These are phyloP conservation scores for Lachancea sp. DNA, from an alignment of 805 yeast genomes.

Conservation along the genomic window DNA sequence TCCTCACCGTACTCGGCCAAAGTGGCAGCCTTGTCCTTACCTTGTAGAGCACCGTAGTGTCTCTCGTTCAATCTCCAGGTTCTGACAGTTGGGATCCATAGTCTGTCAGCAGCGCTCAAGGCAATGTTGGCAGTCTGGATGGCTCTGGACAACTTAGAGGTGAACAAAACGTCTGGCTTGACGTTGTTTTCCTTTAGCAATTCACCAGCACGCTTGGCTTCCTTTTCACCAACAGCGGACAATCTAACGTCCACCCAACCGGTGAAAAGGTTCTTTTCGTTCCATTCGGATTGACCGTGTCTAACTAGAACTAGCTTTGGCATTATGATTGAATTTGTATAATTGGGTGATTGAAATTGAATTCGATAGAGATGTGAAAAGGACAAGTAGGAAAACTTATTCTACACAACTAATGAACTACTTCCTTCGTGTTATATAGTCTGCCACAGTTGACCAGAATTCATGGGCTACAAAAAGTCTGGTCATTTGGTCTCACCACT, in stretches of 20 bases:
- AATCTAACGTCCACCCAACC: conserved; percentile 97
- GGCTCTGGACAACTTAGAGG: conserved; percentile 89
- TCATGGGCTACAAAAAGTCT: neutral
- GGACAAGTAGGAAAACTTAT: neutral
- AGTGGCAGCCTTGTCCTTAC: conserved; percentile 95
- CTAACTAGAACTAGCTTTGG: conserved; percentile 83
- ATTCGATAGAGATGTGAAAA: neutral
- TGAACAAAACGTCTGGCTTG: conserved; percentile 81
- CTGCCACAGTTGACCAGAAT: neutral
- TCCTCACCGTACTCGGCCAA: conserved; percentile 83
- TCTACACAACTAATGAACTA: neutral
- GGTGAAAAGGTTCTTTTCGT: conserved; percentile 94
- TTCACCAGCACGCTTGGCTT: conserved; percentile 91
- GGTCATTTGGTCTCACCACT: neutral
- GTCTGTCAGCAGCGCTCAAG: conserved; percentile 77
- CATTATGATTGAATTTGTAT: conserved; percentile 23
- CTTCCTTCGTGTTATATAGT: neutral
- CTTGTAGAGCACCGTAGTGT: conserved; percentile 98
- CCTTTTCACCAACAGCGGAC: conserved; percentile 77
- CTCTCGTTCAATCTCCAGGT: conserved; percentile 98
- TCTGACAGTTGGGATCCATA: conserved; percentile 87
- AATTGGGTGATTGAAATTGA: neutral
- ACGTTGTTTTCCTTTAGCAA: conserved; percentile 80
- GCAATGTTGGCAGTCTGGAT: conserved; percentile 97
- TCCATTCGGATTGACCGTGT: conserved; percentile 99